A percentile compares a stretch with the other conserved stretches of the same genome.
Evolutionary conservation across 495 filamentous ascomycete genomes (phyloP).

Genomic region (Lasiosphaeria ovina): DNA sequence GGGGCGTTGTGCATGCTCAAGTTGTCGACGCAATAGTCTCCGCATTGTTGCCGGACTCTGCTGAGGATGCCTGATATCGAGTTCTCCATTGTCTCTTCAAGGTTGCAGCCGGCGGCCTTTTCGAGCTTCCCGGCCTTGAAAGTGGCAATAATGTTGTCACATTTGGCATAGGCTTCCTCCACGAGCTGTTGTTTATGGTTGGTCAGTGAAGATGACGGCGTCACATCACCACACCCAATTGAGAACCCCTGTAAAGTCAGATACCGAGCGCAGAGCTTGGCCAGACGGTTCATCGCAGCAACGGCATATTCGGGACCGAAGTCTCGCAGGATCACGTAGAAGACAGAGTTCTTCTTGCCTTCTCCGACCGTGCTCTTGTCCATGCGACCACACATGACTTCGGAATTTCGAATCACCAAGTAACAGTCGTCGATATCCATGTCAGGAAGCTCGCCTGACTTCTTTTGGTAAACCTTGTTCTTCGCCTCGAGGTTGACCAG

Average conservation of each 20-base stretch:
- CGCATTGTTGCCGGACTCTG: conserved; percentile 83
- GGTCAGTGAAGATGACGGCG: conserved; percentile 66
- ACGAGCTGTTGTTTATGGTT: conserved; percentile 73
- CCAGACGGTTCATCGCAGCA: conserved; percentile 88
- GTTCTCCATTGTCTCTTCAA: conserved; percentile 90
- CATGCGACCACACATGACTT: conserved; percentile 98
- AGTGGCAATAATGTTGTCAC: conserved; percentile 78
- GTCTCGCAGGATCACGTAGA: conserved; percentile 93
- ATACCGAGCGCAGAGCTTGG: conserved; percentile 84
- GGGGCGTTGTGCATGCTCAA: conserved; percentile 91
- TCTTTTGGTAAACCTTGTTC: conserved; percentile 71
- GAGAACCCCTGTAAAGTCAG: conserved; percentile 92
- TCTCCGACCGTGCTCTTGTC: conserved; percentile 94
- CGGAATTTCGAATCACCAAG: conserved; percentile 90
- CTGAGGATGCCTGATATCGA: conserved; percentile 86
- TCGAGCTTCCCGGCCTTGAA: conserved; percentile 76
- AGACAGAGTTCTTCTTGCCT: conserved; percentile 96
- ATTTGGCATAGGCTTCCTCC: conserved; percentile 71
- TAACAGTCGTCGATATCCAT: conserved; percentile 82
- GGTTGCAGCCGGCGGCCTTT: conserved; percentile 82
- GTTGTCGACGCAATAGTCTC: conserved; percentile 85
- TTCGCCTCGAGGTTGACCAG: conserved; percentile 90
- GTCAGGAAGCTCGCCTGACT: conserved; percentile 57
- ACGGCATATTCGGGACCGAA: conserved; percentile 88
- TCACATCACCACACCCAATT: conserved; percentile 92